phyloP scores from a whole-genome alignment of 805 yeast genomes.

The Yarrowia osloensis region DNA sequence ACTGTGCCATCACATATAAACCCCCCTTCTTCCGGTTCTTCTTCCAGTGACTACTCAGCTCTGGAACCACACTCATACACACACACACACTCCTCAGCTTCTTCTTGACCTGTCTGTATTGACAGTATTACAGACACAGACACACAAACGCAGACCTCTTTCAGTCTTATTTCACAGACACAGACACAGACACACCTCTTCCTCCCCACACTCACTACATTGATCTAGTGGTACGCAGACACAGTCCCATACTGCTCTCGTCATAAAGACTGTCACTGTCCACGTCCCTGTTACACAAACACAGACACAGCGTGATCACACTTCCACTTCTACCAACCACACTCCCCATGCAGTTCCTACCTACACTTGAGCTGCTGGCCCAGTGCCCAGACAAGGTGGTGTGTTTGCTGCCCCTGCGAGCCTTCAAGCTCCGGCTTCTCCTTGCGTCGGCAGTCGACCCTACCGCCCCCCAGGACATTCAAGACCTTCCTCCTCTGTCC shows the following conservation, averaged over 20 bases:
- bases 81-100: not conserved
- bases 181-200: not conserved
- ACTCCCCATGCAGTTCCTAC: constrained; percentile 3
- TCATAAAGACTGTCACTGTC: not conserved
- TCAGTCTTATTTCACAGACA: no score
- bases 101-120: not conserved
- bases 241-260: not conserved
- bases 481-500: not conserved
- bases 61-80: not conserved
- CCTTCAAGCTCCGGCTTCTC: not conserved
- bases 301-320: not conserved
- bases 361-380: constrained; percentile 16
- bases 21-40: not conserved
- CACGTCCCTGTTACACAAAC: not conserved
- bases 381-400: constrained; percentile 28
- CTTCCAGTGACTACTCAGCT: not conserved
- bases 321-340: not conserved
- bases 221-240: not conserved
- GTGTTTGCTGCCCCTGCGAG: not conserved
- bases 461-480: not conserved
- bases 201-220: not conserved
- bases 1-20: not conserved
- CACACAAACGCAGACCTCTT: not conserved
- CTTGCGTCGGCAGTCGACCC: not conserved
- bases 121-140: not conserved